These are phyloP conservation scores for Porphyrellus cyaneotinctus DNA, from an alignment of 768 basidiomycete genomes.

Conservation along the genomic window DNA sequence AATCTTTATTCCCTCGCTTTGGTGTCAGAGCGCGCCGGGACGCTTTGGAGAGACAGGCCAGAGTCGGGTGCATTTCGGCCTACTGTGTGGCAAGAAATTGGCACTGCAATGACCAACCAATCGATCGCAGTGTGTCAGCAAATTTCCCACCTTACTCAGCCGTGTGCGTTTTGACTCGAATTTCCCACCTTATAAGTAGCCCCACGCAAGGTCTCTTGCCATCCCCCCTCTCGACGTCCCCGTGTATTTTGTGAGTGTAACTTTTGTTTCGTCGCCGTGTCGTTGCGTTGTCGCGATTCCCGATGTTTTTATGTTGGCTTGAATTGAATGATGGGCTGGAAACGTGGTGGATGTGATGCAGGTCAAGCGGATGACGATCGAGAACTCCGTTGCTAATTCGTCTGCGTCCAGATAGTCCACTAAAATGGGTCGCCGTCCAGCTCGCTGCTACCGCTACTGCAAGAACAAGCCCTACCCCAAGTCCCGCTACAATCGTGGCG, in stretches of 20 bases:
- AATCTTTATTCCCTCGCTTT: constrained; percentile 93
- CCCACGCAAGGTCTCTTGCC: not conserved
- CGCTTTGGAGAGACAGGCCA: constrained; percentile 73
- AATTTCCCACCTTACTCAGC: constrained; percentile 19
- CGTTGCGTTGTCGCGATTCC: not conserved
- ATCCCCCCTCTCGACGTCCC: constrained; percentile 9
- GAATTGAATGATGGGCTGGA: not conserved
- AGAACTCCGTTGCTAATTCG: constrained; percentile 3
- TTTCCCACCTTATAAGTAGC: constrained; percentile 23
- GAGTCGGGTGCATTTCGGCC: constrained; percentile 55
- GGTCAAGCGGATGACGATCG: constrained; percentile 9
- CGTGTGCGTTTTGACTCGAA: not conserved
- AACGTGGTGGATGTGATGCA: constrained; percentile 13
- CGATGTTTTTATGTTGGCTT: not conserved
- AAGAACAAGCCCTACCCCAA: constrained; percentile 99
- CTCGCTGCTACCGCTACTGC: constrained; percentile 98
- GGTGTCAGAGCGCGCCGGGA: constrained; percentile 78
- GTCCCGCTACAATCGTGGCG: constrained; percentile 96
- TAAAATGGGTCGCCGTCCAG: constrained; percentile 92
- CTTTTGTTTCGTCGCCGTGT: not conserved
- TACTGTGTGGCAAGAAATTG: constrained; percentile 20
- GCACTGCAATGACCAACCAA: too few species aligned
- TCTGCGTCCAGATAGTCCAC: constrained; percentile 10
- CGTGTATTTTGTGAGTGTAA: constrained; percentile 22
- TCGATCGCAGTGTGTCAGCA: too few species aligned